Base-by-base conservation (phyloP, 495 filamentous ascomycete species). In the Saxophila tyrrhenica region DNA sequence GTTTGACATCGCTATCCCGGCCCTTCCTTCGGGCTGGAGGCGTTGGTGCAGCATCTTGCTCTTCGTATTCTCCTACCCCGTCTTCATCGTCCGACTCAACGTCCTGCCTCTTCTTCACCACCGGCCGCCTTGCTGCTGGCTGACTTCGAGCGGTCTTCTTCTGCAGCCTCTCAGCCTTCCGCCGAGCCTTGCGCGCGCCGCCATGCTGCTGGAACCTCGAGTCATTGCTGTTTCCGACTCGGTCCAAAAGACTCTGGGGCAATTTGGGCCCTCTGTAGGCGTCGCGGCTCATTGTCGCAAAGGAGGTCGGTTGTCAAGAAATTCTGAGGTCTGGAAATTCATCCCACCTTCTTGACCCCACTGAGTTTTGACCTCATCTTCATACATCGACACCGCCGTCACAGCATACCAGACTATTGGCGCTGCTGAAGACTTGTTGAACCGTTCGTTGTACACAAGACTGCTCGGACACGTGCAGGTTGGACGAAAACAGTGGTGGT, bases 211-310 rank as follows among this genome's bases (percentile, higher is more conserved):
- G 66, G 46, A 64, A 70, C 48, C 52, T 51, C 41, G 44, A 49
- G 20, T 20, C 50, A n/a, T 42, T 21, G 2, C 76, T 60, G 57
- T 51, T 71, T 2, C 76, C 78, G 17, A 89, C 64, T 63, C 85
- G 76, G 5, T 77, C 73, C 5, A 78, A 73, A 9, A 89, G 67
- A 39, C 73, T 59, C 39, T 73, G 73, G n/a, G 85, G 85, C 39
- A 89, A 69, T 23, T 77, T 80, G 19, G 82, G 79, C 9, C 77
- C 81, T 59, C 75, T 75, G 64, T 77, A 76, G 59, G 59, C 68
- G 5, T 68, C 70, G 42, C 58, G 63, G 50, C 61, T 64, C 69
- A 70, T 70, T 23, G 32, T 65, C 25, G 64, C 39, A 51, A 45
- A 23, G 20, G 5, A 5, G 58, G 50, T 48, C 17, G 48, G 7